Percentiles rank a stretch among this genome's conserved stretches.
These are phyloP conservation scores for Roridomyces roridus DNA, from an alignment of 768 basidiomycete species.

Conservation along the genomic window DNA sequence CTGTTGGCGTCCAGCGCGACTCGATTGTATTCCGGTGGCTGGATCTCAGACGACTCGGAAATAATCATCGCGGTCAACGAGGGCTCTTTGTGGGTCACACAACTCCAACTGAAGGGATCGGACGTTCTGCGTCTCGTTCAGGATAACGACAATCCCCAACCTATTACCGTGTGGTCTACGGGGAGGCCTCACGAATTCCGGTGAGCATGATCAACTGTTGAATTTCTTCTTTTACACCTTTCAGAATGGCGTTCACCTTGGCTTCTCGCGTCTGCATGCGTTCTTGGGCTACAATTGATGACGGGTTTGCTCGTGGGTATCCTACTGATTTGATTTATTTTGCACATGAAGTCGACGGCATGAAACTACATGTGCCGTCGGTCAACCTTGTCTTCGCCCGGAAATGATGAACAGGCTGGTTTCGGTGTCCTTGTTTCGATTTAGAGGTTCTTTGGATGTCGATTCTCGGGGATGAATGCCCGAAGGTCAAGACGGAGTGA, in stretches of 20 bases:
- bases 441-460: no score
- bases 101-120: constrained; percentile 20
- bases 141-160: background rate
- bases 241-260: constrained; percentile 19
- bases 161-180: constrained; percentile 24
- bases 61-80: constrained; percentile 15
- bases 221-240: background rate
- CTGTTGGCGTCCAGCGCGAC: background rate
- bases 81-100: constrained; percentile 23
- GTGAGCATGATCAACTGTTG: background rate
- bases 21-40: constrained; percentile 13
- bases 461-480: no score
- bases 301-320: constrained; percentile 22
- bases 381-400: constrained; percentile 10
- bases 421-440: no score
- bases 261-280: constrained; percentile 15
- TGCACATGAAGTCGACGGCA: background rate
- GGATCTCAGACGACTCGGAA: constrained; percentile 11
- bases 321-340: constrained; percentile 22
- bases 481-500: no score
- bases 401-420: background rate
- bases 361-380: constrained; percentile 20
- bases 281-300: constrained; percentile 22
- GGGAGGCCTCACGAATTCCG: constrained; percentile 22
- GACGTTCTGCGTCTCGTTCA: constrained; percentile 21